Evolutionary conservation across 1,284 basidiomycete genomes (phyloP).

Genomic region (Ganoderma multipileum): DNA sequence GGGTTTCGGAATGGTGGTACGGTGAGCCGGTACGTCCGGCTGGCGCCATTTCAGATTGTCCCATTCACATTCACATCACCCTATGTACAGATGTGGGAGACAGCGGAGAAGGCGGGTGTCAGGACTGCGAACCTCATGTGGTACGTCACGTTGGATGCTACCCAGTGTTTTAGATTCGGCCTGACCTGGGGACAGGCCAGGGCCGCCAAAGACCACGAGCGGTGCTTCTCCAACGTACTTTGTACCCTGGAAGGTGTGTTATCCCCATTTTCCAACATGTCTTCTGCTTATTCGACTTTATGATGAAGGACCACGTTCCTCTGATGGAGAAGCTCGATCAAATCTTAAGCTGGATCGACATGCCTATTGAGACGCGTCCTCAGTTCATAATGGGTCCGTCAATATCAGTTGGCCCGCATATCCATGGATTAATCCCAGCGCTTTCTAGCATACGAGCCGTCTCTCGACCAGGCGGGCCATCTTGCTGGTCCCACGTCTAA

Average conservation of each 20-base stretch:
- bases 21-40: slow-evolving; percentile 80
- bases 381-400: slow-evolving; percentile 78
- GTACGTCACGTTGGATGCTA: slow-evolving; percentile 49
- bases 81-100: slow-evolving; percentile 82
- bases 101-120: slow-evolving; percentile 76
- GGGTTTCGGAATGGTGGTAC: slow-evolving; percentile 82
- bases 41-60: not conserved
- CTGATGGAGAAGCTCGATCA: slow-evolving; percentile 75
- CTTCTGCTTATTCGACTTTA: not conserved
- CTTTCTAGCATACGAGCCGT: slow-evolving; percentile 73
- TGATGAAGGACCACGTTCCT: slow-evolving; percentile 63
- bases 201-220: slow-evolving; percentile 72
- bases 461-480: slow-evolving; percentile 85
- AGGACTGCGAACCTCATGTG: slow-evolving; percentile 90
- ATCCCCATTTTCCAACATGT: not conserved
- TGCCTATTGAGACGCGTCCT: slow-evolving; percentile 72
- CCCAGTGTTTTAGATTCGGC: slow-evolving; percentile 1
- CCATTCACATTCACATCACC: not conserved
- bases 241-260: slow-evolving; percentile 71
- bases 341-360: slow-evolving; percentile 80
- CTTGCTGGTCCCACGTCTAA: slow-evolving; percentile 75
- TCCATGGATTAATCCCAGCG: not conserved
- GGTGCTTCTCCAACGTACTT: slow-evolving; percentile 78
- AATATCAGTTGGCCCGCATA: slow-evolving; percentile 1
- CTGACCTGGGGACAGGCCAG: slow-evolving; percentile 63